phyloP scores from a whole-genome alignment of 2,329 filamentous ascomycete genomes.

The Microsporum ferrugineum region DNA sequence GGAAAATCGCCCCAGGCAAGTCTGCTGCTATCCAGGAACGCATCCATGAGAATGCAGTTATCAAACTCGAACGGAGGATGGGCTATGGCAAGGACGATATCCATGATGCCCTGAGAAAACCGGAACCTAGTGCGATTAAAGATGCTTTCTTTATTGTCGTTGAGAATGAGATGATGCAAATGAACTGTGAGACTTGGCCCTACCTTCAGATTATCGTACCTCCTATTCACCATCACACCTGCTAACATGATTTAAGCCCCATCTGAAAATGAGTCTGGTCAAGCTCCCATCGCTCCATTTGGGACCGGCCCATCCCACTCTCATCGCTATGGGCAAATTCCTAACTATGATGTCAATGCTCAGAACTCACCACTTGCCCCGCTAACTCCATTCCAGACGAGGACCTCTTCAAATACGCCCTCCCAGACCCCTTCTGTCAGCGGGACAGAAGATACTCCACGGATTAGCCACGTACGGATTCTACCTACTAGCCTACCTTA shows the following conservation, averaged over 20 bases:
- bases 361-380: constrained; percentile 8
- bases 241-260: constrained; percentile 7
- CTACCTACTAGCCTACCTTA: constrained; percentile 81
- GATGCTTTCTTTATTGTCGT: constrained; percentile 97
- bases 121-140: constrained; percentile 95
- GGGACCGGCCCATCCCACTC: background rate
- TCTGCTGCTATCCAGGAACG: constrained; percentile 72
- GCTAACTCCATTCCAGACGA: constrained; percentile 2
- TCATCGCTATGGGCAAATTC: background rate
- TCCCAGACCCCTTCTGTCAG: constrained; percentile 7
- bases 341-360: background rate
- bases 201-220: background rate
- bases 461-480: constrained; percentile 79
- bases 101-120: constrained; percentile 78
- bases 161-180: constrained; percentile 95
- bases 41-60: constrained; percentile 81
- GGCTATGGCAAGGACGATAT: constrained; percentile 92
- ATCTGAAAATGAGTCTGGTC: constrained; percentile 18
- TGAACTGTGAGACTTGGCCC: constrained; percentile 61
- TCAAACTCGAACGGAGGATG: constrained; percentile 96
- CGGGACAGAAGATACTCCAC: constrained; percentile 25
- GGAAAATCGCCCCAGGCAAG: constrained; percentile 67
- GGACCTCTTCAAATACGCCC: background rate
- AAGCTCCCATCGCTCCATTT: constrained; percentile 20
- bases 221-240: background rate